Evolutionary conservation across 1,284 basidiomycete genomes (phyloP).

Genomic region (Puccinia hordei): DNA sequence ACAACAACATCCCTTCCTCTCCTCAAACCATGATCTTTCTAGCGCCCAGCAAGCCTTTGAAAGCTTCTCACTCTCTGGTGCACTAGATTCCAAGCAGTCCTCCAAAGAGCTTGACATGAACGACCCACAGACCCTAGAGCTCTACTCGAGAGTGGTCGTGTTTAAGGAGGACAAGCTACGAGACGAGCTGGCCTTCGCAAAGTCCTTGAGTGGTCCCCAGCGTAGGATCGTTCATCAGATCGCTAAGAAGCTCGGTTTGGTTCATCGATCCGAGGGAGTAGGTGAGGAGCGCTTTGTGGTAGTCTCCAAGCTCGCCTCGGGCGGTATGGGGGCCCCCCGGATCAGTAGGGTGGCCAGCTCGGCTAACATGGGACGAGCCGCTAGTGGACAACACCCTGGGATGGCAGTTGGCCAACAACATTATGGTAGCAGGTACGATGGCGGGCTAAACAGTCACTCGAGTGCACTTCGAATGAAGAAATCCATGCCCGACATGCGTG

Average conservation of each 20-base stretch:
- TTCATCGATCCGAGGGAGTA: conserved; percentile 89
- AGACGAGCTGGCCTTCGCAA: conserved; percentile 92
- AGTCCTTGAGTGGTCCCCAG: conserved; percentile 79
- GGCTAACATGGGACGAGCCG: conserved; percentile 11
- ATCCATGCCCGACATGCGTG: conserved; percentile 75
- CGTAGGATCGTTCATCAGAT: conserved; percentile 90
- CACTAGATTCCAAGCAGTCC: conserved; percentile 55
- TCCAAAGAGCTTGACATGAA: conserved; percentile 85
- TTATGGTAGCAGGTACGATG: conserved; percentile 5
- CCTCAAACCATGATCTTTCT: not conserved
- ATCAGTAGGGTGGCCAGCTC: conserved; percentile 30
- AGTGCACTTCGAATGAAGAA: conserved; percentile 69
- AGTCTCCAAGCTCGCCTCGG: conserved; percentile 68
- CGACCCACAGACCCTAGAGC: conserved; percentile 90
- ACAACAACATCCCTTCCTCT: not conserved
- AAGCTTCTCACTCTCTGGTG: conserved; percentile 64
- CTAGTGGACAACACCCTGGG: not conserved
- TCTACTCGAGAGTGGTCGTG: conserved; percentile 91
- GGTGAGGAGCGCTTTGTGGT: conserved; percentile 90
- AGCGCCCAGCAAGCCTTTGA: conserved; percentile 62
- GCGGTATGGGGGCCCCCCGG: not conserved
- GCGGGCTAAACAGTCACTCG: not conserved
- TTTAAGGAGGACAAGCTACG: conserved; percentile 99
- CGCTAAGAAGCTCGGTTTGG: conserved; percentile 91
- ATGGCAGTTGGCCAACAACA: no score